Evolutionary conservation across 768 basidiomycete species (phyloP).

Genomic region (Suillus spraguei): DNA sequence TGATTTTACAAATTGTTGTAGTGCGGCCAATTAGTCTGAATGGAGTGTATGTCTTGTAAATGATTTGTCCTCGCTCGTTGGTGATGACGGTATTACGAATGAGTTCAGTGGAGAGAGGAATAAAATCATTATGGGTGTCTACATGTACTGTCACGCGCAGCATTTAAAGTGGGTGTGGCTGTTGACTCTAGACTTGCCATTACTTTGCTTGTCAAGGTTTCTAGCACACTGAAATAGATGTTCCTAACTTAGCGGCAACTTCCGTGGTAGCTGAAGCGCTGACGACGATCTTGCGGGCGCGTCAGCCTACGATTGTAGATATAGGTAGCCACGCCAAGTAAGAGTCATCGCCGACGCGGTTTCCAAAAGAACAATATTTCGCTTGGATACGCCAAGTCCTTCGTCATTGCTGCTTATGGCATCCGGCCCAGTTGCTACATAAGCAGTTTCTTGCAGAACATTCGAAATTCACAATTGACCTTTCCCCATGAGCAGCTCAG

Average conservation of each 20-base stretch:
- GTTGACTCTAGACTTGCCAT: too few relatives aligned
- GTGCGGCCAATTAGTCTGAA: constrained; percentile 13
- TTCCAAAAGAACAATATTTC: neutral
- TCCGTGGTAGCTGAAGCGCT: too few relatives aligned
- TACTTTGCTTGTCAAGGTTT: too few relatives aligned
- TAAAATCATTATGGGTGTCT: constrained; percentile 16
- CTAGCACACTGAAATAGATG: too few relatives aligned
- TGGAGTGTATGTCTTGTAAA: constrained; percentile 32
- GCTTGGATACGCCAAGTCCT: too few relatives aligned
- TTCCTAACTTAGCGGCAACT: too few relatives aligned
- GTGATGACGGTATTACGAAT: constrained; percentile 29
- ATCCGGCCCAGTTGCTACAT: neutral
- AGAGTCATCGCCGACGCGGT: too few relatives aligned
- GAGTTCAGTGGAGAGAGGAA: constrained; percentile 24
- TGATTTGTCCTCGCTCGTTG: constrained; percentile 27
- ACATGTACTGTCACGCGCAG: neutral
- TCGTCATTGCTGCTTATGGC: neutral
- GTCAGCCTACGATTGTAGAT: too few relatives aligned
- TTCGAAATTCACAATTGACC: neutral
- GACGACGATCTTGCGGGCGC: too few relatives aligned
- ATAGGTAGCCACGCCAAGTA: too few relatives aligned
- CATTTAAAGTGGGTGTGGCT: neutral
- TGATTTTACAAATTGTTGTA: constrained; percentile 31
- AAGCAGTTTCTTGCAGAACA: neutral
- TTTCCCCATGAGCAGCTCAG: constrained; percentile 35